A percentile compares a stretch with the other conserved stretches of the same genome.
phyloP scores from a whole-genome alignment of 1,139 yeast genomes.

The Debaryomyces psychrophilus region DNA sequence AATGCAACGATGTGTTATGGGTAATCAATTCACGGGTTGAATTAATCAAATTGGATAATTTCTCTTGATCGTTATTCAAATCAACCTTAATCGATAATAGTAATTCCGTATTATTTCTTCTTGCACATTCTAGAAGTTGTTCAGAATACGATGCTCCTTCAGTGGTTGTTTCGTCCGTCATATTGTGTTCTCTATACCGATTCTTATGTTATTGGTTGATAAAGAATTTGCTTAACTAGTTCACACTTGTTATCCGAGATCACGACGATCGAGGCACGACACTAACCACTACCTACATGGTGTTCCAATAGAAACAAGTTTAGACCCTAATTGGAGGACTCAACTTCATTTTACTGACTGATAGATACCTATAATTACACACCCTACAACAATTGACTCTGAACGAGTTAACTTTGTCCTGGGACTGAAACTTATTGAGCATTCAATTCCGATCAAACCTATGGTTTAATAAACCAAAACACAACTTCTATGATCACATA shows the following conservation, averaged over 20 bases:
- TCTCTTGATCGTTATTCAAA: slow-evolving; percentile 45
- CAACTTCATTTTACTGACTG: background rate
- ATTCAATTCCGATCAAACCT: background rate
- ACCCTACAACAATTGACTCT: background rate
- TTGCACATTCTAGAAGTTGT: slow-evolving; percentile 82
- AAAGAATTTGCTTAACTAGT: background rate
- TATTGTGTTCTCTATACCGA: background rate
- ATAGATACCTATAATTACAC: background rate
- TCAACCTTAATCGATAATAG: slow-evolving; percentile 58
- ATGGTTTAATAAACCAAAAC: background rate
- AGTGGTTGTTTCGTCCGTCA: slow-evolving; percentile 25
- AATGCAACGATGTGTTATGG: slow-evolving; percentile 81
- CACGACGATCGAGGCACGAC: slow-evolving; percentile 13
- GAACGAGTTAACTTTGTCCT: background rate
- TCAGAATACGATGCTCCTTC: slow-evolving; percentile 78
- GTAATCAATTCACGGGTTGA: slow-evolving; percentile 69
- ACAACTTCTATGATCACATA: background rate
- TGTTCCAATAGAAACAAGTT: background rate
- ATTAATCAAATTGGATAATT: slow-evolving; percentile 67
- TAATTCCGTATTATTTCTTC: slow-evolving; percentile 85
- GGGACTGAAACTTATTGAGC: background rate
- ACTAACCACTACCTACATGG: background rate
- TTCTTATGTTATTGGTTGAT: background rate
- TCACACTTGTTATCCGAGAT: slow-evolving; percentile 4
- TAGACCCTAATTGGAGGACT: background rate